A percentile compares a stretch with the other conserved stretches of the same genome.
phyloP scores from a whole-genome alignment of 2,329 filamentous ascomycete species.

The Xylaria sp. region DNA sequence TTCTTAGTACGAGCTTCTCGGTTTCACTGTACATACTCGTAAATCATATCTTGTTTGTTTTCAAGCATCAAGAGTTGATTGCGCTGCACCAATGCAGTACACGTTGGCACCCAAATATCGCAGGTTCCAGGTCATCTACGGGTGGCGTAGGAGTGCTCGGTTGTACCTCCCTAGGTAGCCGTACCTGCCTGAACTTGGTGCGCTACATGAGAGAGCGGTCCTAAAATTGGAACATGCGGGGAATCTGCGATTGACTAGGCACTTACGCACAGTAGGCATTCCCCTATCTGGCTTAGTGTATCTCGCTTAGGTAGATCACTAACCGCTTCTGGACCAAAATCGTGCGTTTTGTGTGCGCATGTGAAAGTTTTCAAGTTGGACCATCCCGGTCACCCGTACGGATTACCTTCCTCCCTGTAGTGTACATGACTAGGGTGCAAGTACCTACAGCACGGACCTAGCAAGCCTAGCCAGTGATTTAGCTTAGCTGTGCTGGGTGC shows the following conservation, averaged over 20 bases:
- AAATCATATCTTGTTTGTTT: too few species aligned
- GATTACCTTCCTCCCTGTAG: neutral
- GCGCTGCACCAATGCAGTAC: too few species aligned
- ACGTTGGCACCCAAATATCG: too few species aligned
- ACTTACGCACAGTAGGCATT: neutral
- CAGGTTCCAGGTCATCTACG: too few species aligned
- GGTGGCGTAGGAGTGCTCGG: too few species aligned
- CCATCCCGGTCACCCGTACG: neutral
- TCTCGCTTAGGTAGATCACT: neutral
- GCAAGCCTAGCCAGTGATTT: neutral
- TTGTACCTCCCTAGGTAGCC: too few species aligned
- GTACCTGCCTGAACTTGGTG: too few species aligned
- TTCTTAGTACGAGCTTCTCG: too few species aligned
- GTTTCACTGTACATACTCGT: too few species aligned
- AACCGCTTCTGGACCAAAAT: neutral
- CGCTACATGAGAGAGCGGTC: neutral
- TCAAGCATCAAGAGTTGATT: too few species aligned
- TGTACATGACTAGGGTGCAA: too few species aligned
- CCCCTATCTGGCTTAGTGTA: neutral
- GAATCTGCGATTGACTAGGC: neutral
- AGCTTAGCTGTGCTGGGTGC: neutral
- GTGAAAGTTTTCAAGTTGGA: neutral
- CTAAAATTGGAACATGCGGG: slow-evolving; percentile 4
- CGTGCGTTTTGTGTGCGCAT: neutral
- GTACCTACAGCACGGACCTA: too few species aligned